Base-by-base conservation (phyloP, 78 protist species). In the slime mould (Dictyostelium discoideum) region DNA sequence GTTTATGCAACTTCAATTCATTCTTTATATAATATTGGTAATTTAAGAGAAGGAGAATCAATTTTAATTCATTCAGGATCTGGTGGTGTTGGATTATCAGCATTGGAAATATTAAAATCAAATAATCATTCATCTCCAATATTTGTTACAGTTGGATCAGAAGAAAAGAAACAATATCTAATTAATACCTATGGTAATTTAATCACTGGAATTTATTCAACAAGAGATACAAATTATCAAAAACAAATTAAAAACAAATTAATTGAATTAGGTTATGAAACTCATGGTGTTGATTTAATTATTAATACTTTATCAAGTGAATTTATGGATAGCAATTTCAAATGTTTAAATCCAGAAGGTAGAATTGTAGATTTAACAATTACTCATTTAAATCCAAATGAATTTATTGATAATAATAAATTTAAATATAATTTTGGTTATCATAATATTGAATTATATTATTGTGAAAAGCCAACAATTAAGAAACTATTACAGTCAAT, bases 11-110 rank as follows among this genome's bases (percentile, higher is more conserved):
- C 79, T 0, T 24, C 39, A n/a, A 0, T 24, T 29, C 60, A 76
- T 39, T 10, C 22, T 10, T 10, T 63, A 10, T 63, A 26, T 65
- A 67, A 63, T 65, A 40, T 42, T 16, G 44, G 73, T 16, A 7
- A 42, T 24, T 24, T 84, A 24, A 20, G 67, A 16, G 11, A 3
- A 37, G 39, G 37, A 6, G 92, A 85, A 22, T 37, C 84, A 18
- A 39, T 85, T 32, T 32, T 85, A 18, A 48, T 85, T 32, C 92
- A 85, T 50, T 72, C 73, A 7, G 92, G 84, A 5, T 29, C 69
- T 3, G 92, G 84, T 18, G 84, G 84, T 18, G 6, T 85, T 14
- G 92, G 92, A 4, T 29, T 85, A 16, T 57, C 92, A 24, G 72
- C 92, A 3, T 29, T 85, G 16, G 50, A 73, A 39, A 50, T 85